Evolutionary conservation across 2,329 filamentous ascomycete species (phyloP).

Genomic region (Ophiobolus disseminans): DNA sequence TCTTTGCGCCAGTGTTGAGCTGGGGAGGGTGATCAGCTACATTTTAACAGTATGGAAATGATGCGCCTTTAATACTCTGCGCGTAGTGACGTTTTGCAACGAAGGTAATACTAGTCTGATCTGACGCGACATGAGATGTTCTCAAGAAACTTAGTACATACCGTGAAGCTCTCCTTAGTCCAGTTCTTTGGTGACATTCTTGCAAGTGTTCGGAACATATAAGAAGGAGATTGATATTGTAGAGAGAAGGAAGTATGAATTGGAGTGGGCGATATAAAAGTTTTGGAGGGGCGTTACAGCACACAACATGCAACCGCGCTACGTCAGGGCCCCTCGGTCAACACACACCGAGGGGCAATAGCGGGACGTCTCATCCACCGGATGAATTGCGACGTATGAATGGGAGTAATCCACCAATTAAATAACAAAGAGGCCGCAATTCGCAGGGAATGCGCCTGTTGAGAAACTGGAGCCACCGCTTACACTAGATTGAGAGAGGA

Average conservation of each 20-base stretch:
- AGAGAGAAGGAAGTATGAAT: neutral
- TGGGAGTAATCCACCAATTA: slow-evolving; percentile 9
- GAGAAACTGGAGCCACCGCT: neutral
- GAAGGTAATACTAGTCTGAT: neutral
- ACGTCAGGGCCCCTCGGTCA: slow-evolving; percentile 13
- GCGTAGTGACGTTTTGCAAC: neutral
- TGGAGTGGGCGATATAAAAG: neutral
- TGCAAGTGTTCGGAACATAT: slow-evolving; percentile 35
- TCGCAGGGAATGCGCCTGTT: neutral
- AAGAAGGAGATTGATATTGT: slow-evolving; percentile 3
- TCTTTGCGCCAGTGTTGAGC: slow-evolving; percentile 69
- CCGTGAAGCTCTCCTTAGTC: slow-evolving; percentile 47
- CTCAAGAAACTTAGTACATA: too few relatives aligned
- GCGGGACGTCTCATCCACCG: slow-evolving; percentile 1
- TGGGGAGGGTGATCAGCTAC: slow-evolving; percentile 17
- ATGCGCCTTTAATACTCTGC: too few relatives aligned
- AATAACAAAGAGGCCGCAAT: slow-evolving; percentile 3
- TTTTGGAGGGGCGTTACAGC: slow-evolving; percentile 9
- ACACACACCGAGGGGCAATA: neutral
- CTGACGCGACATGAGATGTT: neutral
- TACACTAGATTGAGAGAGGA: slow-evolving; percentile 13
- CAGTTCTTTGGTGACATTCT: slow-evolving; percentile 43
- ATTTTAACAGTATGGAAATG: too few relatives aligned
- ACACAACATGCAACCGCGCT: slow-evolving; percentile 12
- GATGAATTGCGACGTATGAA: neutral